Base-by-base conservation (phyloP, 352 stramenopile genomes). In the Globisporangium polare region DNA sequence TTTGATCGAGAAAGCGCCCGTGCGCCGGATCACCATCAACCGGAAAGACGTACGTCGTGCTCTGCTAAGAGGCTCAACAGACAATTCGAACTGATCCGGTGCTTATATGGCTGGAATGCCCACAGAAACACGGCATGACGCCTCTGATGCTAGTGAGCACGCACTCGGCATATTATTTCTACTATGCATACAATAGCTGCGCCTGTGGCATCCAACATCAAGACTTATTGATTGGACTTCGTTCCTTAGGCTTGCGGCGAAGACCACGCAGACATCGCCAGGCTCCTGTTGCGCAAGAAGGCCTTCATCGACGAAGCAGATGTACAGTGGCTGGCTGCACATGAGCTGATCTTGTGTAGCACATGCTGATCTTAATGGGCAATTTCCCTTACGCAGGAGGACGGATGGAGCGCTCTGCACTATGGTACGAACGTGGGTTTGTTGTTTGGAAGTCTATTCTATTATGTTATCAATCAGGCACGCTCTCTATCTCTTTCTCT, bases 271-370 rank as follows among this genome's bases (percentile, higher is more conserved):
- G 62, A 15, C 5, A 60, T 91, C 31, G 75, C 76, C 10, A 82
- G 77, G 59, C 24, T 93, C 9, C 62, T 93, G 22, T 71, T 93
- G 26, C 74, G 74, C 45, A 88, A 85, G 51, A 88, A 88, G 29
- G 81, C 81, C 5, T 89, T 90, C 58, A 80, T 93, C 53, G 80
- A 93, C 53, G 84, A 91, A 65, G 89, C 80, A 26, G 81, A 93
- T 65, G 84, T 93, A 41, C 1, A n/a, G 20, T 52, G 17, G 20
- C 29, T 4, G 13, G 12, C 45, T 58, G n/a, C 15, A 47, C 22
- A 64, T 27, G 12, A 42, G n/a, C 33, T 12, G 33, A 39, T 12
- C 33, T 17, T 39, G 4, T 15, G 12, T 15, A 9, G 15, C 8
- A 39, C 15, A 9, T 15, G 20, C 17, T 43, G 29, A 5, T 43